phyloP scores from a whole-genome alignment of 371 early-diverging fungal genomes.

The Mucor mucedo region DNA sequence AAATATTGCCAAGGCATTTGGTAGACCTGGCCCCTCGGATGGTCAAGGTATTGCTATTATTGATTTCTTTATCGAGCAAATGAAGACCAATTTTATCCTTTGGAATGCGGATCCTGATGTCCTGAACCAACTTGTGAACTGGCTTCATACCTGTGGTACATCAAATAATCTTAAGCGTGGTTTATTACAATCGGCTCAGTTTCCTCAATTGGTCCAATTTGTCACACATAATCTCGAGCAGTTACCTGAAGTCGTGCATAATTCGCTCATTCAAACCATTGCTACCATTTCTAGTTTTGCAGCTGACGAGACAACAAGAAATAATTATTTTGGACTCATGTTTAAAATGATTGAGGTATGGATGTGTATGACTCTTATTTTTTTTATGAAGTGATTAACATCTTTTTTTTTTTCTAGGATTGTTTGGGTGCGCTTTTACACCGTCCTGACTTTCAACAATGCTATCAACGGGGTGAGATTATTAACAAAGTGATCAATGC shows the following conservation, averaged over 20 bases:
- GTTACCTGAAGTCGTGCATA: constrained; percentile 65
- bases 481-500: constrained; percentile 68
- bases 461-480: constrained; percentile 62
- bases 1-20: constrained; percentile 61
- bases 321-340: constrained; percentile 62
- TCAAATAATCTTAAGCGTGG: constrained; percentile 54
- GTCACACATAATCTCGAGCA: constrained; percentile 65
- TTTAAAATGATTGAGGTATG: constrained; percentile 60
- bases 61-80: constrained; percentile 65
- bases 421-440: constrained; percentile 61
- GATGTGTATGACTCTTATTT: not conserved
- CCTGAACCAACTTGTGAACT: constrained; percentile 61
- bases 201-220: constrained; percentile 63
- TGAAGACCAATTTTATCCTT: constrained; percentile 65
- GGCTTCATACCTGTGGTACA: constrained; percentile 65
- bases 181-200: constrained; percentile 64
- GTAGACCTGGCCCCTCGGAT: constrained; percentile 56
- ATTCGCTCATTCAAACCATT: constrained; percentile 71
- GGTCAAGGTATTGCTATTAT: constrained; percentile 68
- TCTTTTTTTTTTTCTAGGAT: constrained; percentile 16
- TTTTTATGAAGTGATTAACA: not conserved
- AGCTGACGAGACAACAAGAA: constrained; percentile 48
- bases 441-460: constrained; percentile 60
- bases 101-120: constrained; percentile 83
- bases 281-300: constrained; percentile 68